A percentile compares a stretch with the other conserved stretches of the same genome.
These are phyloP conservation scores for Kwoniella sp. DNA, from an alignment of 768 basidiomycete genomes.

Conservation along the genomic window DNA sequence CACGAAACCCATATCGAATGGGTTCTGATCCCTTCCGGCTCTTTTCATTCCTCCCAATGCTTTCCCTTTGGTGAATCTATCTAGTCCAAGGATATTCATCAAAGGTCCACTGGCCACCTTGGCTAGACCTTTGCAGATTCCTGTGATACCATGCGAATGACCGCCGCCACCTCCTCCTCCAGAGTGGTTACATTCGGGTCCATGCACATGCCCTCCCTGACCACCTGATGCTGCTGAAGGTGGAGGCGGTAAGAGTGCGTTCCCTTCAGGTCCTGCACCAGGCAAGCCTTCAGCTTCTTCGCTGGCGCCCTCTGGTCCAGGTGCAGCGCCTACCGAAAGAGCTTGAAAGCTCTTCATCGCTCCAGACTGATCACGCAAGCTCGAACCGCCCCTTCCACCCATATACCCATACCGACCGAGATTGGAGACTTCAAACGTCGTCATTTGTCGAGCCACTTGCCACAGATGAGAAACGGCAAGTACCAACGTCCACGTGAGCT, in stretches of 20 bases:
- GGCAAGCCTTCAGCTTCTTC: slow-evolving; percentile 36
- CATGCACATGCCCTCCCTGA: slow-evolving; percentile 42
- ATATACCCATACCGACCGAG: slow-evolving; percentile 94
- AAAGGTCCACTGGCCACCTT: slow-evolving; percentile 58
- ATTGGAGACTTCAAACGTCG: slow-evolving; percentile 92
- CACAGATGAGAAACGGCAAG: slow-evolving; percentile 83
- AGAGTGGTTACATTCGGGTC: slow-evolving; percentile 58
- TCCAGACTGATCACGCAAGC: slow-evolving; percentile 53
- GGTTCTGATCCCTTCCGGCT: slow-evolving; percentile 77
- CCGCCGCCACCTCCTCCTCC: slow-evolving; percentile 12
- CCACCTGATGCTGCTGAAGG: slow-evolving; percentile 3
- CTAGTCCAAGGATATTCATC: slow-evolving; percentile 87
- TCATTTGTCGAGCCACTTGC: slow-evolving; percentile 93
- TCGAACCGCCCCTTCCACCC: slow-evolving; percentile 70
- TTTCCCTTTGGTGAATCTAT: slow-evolving; percentile 87
- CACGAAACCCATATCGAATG: slow-evolving; percentile 78
- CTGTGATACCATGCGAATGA: slow-evolving; percentile 22
- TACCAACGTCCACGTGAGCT: slow-evolving; percentile 90
- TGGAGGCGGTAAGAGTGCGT: not conserved
- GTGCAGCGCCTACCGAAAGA: slow-evolving; percentile 43
- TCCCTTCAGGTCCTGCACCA: slow-evolving; percentile 29
- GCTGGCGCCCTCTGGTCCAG: slow-evolving; percentile 38
- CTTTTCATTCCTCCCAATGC: slow-evolving; percentile 82
- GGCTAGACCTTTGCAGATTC: slow-evolving; percentile 18
- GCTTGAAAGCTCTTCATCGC: slow-evolving; percentile 38